phyloP scores from a whole-genome alignment of 2,329 filamentous ascomycete species.

The Sporothrix protearum region DNA sequence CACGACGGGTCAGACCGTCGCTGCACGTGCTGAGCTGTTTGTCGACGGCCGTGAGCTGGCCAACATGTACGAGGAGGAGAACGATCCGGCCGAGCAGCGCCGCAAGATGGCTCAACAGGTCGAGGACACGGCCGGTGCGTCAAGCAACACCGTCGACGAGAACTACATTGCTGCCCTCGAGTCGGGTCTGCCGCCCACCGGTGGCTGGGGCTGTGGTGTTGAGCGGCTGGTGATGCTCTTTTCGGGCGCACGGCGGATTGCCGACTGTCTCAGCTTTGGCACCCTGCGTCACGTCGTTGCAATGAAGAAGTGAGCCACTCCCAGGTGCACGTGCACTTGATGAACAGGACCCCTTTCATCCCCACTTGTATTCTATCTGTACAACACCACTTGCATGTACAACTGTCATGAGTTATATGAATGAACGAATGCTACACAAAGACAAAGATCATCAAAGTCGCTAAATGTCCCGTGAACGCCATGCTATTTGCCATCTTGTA shows the following conservation, averaged over 20 bases:
- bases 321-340: neutral
- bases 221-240: constrained; percentile 92
- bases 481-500: neutral
- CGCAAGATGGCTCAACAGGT: constrained; percentile 68
- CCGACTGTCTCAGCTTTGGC: constrained; percentile 84
- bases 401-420: constrained; percentile 2
- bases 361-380: neutral
- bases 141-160: constrained; percentile 60
- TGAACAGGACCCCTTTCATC: too few species aligned
- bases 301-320: constrained; percentile 20
- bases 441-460: neutral
- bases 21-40: constrained; percentile 82
- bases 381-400: constrained; percentile 3
- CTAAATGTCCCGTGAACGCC: neutral
- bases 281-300: constrained; percentile 67
- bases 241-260: constrained; percentile 71
- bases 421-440: neutral
- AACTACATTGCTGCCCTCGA: constrained; percentile 81
- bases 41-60: constrained; percentile 76
- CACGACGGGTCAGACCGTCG: constrained; percentile 64
- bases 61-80: constrained; percentile 98
- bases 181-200: constrained; percentile 89
- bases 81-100: constrained; percentile 81
- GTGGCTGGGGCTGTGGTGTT: constrained; percentile 92
- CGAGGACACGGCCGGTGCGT: constrained; percentile 40